Percentiles rank a stretch among this genome's conserved stretches.
Conservation (phyloP, 2,329 filamentous ascomycete genomes). For the Stagonosporopsis cucurbitacearum region DNA sequence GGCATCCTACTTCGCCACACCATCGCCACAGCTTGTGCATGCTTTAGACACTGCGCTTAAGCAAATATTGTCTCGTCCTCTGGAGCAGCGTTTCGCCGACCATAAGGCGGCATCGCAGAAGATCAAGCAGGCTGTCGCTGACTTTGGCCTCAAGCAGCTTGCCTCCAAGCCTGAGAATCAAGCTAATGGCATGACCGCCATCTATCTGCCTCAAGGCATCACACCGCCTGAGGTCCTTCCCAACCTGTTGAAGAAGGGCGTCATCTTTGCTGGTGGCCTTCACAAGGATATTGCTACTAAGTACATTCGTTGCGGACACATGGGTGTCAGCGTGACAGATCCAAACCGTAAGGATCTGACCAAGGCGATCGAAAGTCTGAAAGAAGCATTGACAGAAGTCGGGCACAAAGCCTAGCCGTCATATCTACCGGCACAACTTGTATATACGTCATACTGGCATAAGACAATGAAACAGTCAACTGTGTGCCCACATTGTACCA, state of each 20-base stretch:
- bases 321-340: conserved; percentile 93
- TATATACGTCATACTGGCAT: conserved; percentile 1
- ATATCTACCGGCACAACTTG: background rate
- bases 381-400: conserved; percentile 75
- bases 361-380: conserved; percentile 79
- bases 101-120: conserved; percentile 82
- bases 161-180: conserved; percentile 87
- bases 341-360: conserved; percentile 81
- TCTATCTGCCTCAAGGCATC: conserved; percentile 87
- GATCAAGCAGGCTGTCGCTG: conserved; percentile 82
- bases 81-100: conserved; percentile 81
- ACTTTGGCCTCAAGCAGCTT: conserved; percentile 85
- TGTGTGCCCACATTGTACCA: conserved; percentile 1
- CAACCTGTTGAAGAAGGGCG: conserved; percentile 81
- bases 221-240: conserved; percentile 84
- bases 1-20: conserved; percentile 96
- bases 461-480: background rate
- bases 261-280: conserved; percentile 92
- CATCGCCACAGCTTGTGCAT: conserved; percentile 90
- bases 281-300: conserved; percentile 94
- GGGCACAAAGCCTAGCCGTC: conserved; percentile 60
- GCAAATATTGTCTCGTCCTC: conserved; percentile 81
- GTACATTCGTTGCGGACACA: conserved; percentile 96
- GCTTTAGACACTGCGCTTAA: conserved; percentile 88
- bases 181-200: conserved; percentile 97